Conservation (phyloP, 148 eudicot genomes). For the Rhododendron ferrugineum region DNA sequence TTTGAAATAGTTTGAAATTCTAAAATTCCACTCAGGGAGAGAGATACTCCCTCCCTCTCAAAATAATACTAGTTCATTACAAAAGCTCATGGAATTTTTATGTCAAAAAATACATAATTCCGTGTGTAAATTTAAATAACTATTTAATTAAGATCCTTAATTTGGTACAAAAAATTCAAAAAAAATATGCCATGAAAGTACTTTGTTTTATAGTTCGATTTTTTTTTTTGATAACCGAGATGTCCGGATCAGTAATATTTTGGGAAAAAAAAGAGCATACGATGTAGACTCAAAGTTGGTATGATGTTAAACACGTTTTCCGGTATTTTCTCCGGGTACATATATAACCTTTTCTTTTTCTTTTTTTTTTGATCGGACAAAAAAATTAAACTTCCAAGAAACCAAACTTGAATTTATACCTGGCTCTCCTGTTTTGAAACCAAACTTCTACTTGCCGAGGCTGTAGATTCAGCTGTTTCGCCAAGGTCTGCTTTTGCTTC, state of each 20-base stretch:
- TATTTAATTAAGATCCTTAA: neutral
- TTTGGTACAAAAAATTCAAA: neutral
- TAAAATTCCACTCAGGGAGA: neutral
- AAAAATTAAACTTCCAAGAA: no score
- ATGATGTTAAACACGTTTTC: neutral
- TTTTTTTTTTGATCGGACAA: neutral
- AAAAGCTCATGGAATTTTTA: neutral
- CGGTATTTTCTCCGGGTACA: neutral
- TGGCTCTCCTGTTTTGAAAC: slow-evolving; percentile 43
- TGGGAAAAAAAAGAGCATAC: neutral
- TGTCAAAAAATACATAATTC: neutral
- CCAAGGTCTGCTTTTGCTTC: slow-evolving; percentile 34
- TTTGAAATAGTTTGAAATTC: no score
- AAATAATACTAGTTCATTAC: neutral
- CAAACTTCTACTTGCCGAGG: slow-evolving; percentile 43
- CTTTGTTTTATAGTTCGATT: neutral
- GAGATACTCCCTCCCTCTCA: neutral
- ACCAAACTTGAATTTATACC: neutral
- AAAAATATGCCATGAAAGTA: neutral
- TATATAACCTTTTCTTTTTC: no score
- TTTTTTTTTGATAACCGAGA: no score
- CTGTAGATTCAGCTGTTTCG: slow-evolving; percentile 28
- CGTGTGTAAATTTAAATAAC: neutral
- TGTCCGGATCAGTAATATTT: neutral
- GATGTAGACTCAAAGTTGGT: neutral